Evolutionary conservation across 106 monocot species (phyloP).

Genomic region (Alisma plantagoaquatica): DNA sequence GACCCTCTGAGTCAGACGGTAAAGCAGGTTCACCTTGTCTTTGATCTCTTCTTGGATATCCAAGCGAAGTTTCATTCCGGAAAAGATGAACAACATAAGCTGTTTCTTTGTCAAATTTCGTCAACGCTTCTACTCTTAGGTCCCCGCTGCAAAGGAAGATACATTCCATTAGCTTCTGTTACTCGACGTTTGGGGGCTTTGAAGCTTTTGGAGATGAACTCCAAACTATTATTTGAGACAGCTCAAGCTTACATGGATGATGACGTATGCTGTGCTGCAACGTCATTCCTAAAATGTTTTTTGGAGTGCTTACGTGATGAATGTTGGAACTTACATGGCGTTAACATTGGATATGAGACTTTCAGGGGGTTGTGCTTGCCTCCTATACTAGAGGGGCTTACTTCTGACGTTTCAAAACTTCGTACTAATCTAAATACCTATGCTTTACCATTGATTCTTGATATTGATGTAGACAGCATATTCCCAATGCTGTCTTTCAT

Average conservation of each 20-base stretch:
- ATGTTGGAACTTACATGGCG: constrained; percentile 73
- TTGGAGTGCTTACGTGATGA: constrained; percentile 84
- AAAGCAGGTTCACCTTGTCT: constrained; percentile 91
- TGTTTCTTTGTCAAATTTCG: constrained; percentile 35
- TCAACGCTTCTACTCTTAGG: constrained; percentile 56
- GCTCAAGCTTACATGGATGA: constrained; percentile 73
- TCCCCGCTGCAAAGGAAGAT: constrained; percentile 84
- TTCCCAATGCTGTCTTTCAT: constrained; percentile 84
- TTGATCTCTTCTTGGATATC: constrained; percentile 93
- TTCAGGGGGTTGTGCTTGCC: constrained; percentile 65
- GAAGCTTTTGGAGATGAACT: constrained; percentile 49
- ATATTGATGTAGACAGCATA: constrained; percentile 83
- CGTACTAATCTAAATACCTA: constrained; percentile 89
- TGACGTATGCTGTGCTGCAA: constrained; percentile 82
- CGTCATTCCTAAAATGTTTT: constrained; percentile 90
- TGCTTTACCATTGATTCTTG: constrained; percentile 71
- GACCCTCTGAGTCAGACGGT: constrained; percentile 94
- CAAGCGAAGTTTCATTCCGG: constrained; percentile 30
- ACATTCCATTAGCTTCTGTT: constrained; percentile 83
- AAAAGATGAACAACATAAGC: constrained; percentile 20
- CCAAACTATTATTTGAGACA: constrained; percentile 59
- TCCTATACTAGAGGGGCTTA: constrained; percentile 64
- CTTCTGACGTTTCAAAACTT: constrained; percentile 74
- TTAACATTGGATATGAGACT: constrained; percentile 68
- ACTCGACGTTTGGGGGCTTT: constrained; percentile 72